These are phyloP conservation scores for Inosperma sp. DNA, from an alignment of 768 basidiomycete genomes.

Conservation along the genomic window DNA sequence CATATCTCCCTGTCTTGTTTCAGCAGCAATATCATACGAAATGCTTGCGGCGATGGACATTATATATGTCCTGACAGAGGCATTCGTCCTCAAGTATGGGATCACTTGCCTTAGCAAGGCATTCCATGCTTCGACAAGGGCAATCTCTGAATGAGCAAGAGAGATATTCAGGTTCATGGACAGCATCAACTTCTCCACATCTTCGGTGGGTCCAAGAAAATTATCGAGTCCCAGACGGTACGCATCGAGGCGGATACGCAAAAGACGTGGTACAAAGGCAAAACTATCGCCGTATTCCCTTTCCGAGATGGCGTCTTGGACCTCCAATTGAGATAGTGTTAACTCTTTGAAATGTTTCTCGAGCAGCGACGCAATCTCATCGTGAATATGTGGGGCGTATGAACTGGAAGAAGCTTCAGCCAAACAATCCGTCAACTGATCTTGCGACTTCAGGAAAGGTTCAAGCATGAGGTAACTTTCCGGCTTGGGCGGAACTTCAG, in stretches of 20 bases:
- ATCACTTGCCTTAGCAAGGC: conserved; percentile 59
- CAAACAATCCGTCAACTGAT: conserved; percentile 61
- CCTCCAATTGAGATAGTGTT: conserved; percentile 58
- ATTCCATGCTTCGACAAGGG: conserved; percentile 76
- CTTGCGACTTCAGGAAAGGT: conserved; percentile 53
- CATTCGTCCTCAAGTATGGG: conserved; percentile 60
- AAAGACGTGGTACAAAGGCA: conserved; percentile 57
- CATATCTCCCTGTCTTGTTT: conserved; percentile 75
- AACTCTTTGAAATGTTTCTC: conserved; percentile 53
- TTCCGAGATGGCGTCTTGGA: conserved; percentile 55
- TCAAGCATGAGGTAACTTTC: conserved; percentile 57
- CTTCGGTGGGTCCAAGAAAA: conserved; percentile 41
- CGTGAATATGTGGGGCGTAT: conserved; percentile 71
- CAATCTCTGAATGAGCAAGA: conserved; percentile 70
- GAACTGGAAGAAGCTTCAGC: conserved; percentile 65
- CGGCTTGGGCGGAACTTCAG: conserved; percentile 40
- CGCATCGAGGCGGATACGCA: conserved; percentile 57
- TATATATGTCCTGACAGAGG: conserved; percentile 49
- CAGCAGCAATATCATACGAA: conserved; percentile 61
- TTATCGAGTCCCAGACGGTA: conserved; percentile 38
- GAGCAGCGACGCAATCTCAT: conserved; percentile 49
- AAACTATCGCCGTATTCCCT: conserved; percentile 81
- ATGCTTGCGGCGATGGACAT: conserved; percentile 57
- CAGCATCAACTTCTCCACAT: conserved; percentile 53
- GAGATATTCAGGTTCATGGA: conserved; percentile 88